Evolutionary conservation across 2,329 filamentous ascomycete genomes (phyloP).

Genomic region (Fusarium sp.): DNA sequence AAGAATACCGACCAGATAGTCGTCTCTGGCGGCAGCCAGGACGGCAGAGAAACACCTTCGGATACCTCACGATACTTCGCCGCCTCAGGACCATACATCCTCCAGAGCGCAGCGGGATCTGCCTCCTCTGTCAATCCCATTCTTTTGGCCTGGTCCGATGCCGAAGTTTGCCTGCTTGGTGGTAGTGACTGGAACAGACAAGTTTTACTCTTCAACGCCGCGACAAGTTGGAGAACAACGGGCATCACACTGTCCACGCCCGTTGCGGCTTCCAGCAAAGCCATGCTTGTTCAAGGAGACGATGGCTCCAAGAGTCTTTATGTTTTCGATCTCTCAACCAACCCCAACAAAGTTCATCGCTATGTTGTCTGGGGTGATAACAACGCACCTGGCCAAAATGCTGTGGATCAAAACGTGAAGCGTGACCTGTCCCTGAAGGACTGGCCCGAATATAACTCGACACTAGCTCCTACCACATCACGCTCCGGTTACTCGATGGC

Average conservation of each 20-base stretch:
- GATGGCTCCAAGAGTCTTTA: slow-evolving; percentile 83
- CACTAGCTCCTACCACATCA: slow-evolving; percentile 68
- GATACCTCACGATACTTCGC: slow-evolving; percentile 79
- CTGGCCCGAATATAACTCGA: slow-evolving; percentile 83
- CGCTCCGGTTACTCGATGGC: slow-evolving; percentile 75
- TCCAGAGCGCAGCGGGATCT: slow-evolving; percentile 66
- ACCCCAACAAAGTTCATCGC: slow-evolving; percentile 78
- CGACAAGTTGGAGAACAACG: slow-evolving; percentile 67
- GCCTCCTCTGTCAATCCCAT: slow-evolving; percentile 72
- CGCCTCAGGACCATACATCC: slow-evolving; percentile 69
- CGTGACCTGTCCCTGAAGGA: slow-evolving; percentile 62
- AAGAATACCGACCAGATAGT: slow-evolving; percentile 74
- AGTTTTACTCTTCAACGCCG: slow-evolving; percentile 75
- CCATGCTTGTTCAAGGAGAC: slow-evolving; percentile 71
- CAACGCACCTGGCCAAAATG: slow-evolving; percentile 61
- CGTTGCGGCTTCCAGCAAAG: slow-evolving; percentile 63
- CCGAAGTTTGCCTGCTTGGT: slow-evolving; percentile 77
- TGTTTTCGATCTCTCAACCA: slow-evolving; percentile 76
- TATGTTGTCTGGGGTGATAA: slow-evolving; percentile 70
- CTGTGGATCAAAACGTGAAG: slow-evolving; percentile 50
- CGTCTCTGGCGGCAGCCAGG: slow-evolving; percentile 79
- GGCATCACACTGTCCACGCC: slow-evolving; percentile 69
- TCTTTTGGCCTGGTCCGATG: slow-evolving; percentile 76
- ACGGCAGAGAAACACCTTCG: slow-evolving; percentile 65
- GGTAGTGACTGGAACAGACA: slow-evolving; percentile 68